Evolutionary conservation across 1,284 basidiomycete species (phyloP), one percentile per base, ranked within the genome.

Genomic region (Tilletia horrida): DNA sequence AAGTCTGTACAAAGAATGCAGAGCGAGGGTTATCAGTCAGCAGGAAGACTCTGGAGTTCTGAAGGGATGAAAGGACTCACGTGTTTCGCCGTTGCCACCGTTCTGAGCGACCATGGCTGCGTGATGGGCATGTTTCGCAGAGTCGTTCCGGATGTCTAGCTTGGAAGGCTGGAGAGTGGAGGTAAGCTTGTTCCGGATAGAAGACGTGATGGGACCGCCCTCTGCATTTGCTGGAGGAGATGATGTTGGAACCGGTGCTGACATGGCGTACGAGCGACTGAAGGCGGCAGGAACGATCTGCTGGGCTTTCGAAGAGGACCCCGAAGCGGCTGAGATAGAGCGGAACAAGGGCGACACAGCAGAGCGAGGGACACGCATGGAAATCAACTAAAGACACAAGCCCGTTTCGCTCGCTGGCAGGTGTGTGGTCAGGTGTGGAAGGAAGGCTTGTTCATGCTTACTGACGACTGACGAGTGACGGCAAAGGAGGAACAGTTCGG

Each of bases 71-170:
- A 48, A 6, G 8, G 57, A 71, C 69, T 47, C 47, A 73, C 69
- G 78, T 25, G 79, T 81, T 63, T 81, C 78, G 44, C 79, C 79
- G 50, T 73, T 76, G 6, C 79, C 79, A 9, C 79, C 79, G 31
- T 76, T 75, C 45, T 79, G 77, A 1, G 79, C 79, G 2, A 69
- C 78, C 79, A 81, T 81, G n/a, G 79, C 79, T 6, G 79, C 79
- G 66, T 81, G 79, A 66, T 81, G 79, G 0, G 79, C 76, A 62
- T 81, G 79, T 67, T 77, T 79, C 64, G 68, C 66, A 2, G 74
- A 76, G 63, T 78, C 77, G 70, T 78, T 78, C 47, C 77, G 66
- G 64, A 78, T 76, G 43, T 66, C 66, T 42, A 78, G 59, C 62
- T 71, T 64, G 45, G 67, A 62, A 3, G 76, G 76, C 4, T 67